Base-by-base conservation (phyloP, 306 rosid genomes). In the Glycine tomentella region DNA sequence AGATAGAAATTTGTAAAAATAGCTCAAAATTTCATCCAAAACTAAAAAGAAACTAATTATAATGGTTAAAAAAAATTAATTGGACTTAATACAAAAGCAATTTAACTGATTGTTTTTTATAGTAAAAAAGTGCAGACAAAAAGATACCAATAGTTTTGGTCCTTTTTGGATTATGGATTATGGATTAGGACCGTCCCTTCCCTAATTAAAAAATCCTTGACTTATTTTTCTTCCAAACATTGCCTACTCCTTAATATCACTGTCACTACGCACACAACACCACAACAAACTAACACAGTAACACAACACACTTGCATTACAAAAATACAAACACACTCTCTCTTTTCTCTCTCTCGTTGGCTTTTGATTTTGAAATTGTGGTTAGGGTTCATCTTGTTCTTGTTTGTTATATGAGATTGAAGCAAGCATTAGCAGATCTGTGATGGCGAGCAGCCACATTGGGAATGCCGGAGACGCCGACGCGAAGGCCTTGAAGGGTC, bases 401-500 rank as follows among this genome's bases (percentile, higher is more conserved):
- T 33, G 14, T 34, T 31, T 25, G n/a, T 10, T 63, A 15, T 16
- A 69, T 46, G 74, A 46, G 56, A 8, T 45, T 45, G 56, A 46
- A 3, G 53, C 74, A 46, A 50, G 4, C 36, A 13, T 48, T 69
- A 69, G 9, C 56, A 69, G 56, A 69, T 69, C 74, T 69, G 55
- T 3, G 40, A 92, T 89, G 97, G 90, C 91, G 20, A 82, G 45
- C 77, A 75, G 45, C 38, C 92, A 88, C 90, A 78, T 91, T 85
- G 80, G 76, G 77, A 74, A 74, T 56, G 83, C 64, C 79, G 87
- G 78, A 11, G 92, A 91, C 6, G 0, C 40, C 57, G 67, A 75
- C 9, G 72, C 80, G 58, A 86, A 76, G 64, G 31, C 74, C 38
- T 80, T 86, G 82, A 88, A 80, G 76, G 65, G 74, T 80, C 94